Evolutionary conservation across 176 grass and related monocot genomes (phyloP).

Genomic region (Carex parvula): DNA sequence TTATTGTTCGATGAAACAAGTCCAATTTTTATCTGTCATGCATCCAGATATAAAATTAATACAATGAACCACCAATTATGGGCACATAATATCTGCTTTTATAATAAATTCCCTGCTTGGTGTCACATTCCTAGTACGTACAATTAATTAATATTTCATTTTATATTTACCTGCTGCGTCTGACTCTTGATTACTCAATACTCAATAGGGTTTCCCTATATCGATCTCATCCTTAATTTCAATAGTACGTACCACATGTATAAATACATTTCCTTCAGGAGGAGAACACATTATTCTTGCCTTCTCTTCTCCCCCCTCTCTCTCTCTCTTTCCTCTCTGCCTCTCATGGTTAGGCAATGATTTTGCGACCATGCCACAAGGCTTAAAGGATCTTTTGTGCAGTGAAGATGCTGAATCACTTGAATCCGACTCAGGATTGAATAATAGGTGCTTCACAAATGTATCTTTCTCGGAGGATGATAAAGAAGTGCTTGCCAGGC

Average conservation of each 20-base stretch:
- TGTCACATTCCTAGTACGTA: background rate
- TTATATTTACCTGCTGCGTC: no score
- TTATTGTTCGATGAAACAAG: background rate
- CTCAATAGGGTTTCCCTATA: background rate
- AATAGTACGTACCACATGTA: conserved; percentile 9
- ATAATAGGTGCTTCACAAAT: background rate
- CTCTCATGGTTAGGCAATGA: conserved; percentile 34
- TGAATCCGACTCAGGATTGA: background rate
- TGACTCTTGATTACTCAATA: background rate
- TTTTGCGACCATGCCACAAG: conserved; percentile 41
- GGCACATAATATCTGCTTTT: background rate
- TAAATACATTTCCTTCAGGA: background rate
- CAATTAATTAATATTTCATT: background rate
- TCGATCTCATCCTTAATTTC: background rate
- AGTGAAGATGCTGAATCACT: conserved; percentile 54
- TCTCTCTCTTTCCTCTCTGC: background rate
- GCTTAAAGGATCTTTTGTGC: conserved; percentile 55
- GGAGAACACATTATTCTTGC: background rate
- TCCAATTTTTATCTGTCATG: background rate
- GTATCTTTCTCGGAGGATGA: background rate
- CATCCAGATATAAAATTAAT: background rate
- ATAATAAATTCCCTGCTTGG: background rate
- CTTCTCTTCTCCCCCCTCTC: background rate
- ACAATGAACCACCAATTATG: background rate
- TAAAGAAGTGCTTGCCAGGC: conserved; percentile 43